phyloP scores from a whole-genome alignment of 2,329 filamentous ascomycete genomes.

The Pseudogymnoascus sp. region DNA sequence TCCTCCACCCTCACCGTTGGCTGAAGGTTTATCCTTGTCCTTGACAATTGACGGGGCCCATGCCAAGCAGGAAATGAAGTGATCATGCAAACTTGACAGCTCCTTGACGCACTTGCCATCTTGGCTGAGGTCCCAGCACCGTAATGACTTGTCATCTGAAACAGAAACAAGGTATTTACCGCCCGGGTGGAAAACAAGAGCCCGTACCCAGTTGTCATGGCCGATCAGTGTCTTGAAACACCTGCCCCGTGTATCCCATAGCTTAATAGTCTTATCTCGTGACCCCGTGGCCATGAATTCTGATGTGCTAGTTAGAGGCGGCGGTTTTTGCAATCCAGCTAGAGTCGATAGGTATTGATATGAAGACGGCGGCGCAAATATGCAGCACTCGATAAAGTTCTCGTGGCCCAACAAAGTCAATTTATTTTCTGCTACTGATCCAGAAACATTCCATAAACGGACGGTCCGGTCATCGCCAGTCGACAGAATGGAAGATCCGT shows the following conservation, averaged over 20 bases:
- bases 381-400: constrained; percentile 77
- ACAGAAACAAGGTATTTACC: constrained; percentile 85
- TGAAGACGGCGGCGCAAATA: constrained; percentile 73
- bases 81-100: constrained; percentile 67
- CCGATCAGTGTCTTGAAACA: constrained; percentile 77
- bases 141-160: constrained; percentile 82
- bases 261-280: constrained; percentile 80
- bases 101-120: constrained; percentile 86
- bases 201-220: constrained; percentile 92
- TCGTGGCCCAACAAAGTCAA: constrained; percentile 80
- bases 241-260: constrained; percentile 82
- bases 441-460: constrained; percentile 78
- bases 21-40: constrained; percentile 37
- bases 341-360: constrained; percentile 70
- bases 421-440: constrained; percentile 51
- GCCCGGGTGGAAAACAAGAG: constrained; percentile 79
- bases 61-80: constrained; percentile 78
- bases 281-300: constrained; percentile 88
- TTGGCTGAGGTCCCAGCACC: constrained; percentile 89
- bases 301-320: constrained; percentile 63
- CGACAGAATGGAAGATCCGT: constrained; percentile 77
- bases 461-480: constrained; percentile 76
- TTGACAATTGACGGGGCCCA: constrained; percentile 77
- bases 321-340: constrained; percentile 77
- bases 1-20: constrained; percentile 37